These are phyloP conservation scores for Neopestalotiopsis rosae DNA, from an alignment of 2,329 filamentous ascomycete species.

Conservation along the genomic window DNA sequence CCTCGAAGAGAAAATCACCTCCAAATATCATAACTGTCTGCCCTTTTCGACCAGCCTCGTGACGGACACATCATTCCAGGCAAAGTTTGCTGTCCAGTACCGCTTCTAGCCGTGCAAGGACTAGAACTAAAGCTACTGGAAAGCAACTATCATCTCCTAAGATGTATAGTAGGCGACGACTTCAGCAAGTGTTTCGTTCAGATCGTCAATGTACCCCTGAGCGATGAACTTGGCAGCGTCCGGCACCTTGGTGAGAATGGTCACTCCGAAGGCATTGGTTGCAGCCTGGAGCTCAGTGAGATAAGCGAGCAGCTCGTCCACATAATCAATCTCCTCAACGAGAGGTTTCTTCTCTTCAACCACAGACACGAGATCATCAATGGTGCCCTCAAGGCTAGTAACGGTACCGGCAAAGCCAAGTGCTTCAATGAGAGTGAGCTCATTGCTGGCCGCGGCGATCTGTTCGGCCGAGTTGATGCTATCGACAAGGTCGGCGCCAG, in stretches of 20 bases:
- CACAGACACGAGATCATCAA: slow-evolving; percentile 4
- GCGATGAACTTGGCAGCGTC: slow-evolving; percentile 9
- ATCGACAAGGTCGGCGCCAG: background rate
- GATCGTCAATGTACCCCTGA: slow-evolving; percentile 17
- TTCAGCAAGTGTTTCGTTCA: slow-evolving; percentile 4
- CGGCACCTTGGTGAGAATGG: slow-evolving; percentile 15
- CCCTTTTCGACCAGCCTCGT: too few species aligned
- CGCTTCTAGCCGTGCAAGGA: too few species aligned
- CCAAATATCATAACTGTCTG: too few species aligned
- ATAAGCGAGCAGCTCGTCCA: slow-evolving; percentile 2
- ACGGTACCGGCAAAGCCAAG: slow-evolving; percentile 16
- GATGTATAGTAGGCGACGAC: slow-evolving; percentile 9
- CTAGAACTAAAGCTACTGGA: background rate
- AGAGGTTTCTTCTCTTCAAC: slow-evolving; percentile 12
- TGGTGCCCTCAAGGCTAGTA: slow-evolving; percentile 5
- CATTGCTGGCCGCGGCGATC: slow-evolving; percentile 8
- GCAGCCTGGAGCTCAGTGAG: slow-evolving; percentile 7
- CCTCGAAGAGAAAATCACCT: too few species aligned
- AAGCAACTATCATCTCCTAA: background rate
- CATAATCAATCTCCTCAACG: slow-evolving; percentile 7
- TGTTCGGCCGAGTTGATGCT: slow-evolving; percentile 4
- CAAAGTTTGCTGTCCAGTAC: too few species aligned
- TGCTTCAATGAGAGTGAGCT: slow-evolving; percentile 8
- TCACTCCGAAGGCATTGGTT: slow-evolving; percentile 10
- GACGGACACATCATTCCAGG: too few species aligned